A percentile compares a stretch with the other conserved stretches of the same genome.
These are phyloP conservation scores for Leishmania major DNA, from an alignment of 208 protist genomes.

Conservation along the genomic window DNA sequence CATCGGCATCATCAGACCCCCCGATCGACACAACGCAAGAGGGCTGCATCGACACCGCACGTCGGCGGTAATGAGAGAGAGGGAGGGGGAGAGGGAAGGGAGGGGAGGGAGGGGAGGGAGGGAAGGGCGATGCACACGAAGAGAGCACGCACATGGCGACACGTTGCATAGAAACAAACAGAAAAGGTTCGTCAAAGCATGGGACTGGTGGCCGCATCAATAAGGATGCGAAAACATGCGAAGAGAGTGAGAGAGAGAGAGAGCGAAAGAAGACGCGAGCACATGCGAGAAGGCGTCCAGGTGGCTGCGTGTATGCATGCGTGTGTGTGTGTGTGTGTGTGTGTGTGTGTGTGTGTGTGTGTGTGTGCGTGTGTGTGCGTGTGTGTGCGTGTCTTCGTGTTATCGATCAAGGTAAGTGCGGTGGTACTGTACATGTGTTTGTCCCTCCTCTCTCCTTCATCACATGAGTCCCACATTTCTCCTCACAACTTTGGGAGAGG, in stretches of 20 bases:
- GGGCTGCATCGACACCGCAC: neutral
- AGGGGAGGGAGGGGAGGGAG: neutral
- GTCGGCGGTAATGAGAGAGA: neutral
- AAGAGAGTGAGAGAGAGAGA: neutral
- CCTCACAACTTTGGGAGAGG: too few relatives aligned
- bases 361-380: constrained; percentile 11
- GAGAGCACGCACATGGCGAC: neutral
- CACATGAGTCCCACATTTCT: too few relatives aligned
- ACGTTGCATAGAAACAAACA: neutral
- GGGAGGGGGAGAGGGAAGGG: neutral
- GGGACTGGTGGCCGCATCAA: neutral
- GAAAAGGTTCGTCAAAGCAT: neutral
- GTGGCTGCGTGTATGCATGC: neutral
- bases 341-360: constrained; percentile 3
- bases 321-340: neutral
- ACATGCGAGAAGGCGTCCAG: neutral
- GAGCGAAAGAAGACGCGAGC: neutral
- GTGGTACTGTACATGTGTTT: neutral
- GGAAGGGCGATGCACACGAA: neutral
- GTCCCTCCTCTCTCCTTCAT: neutral
- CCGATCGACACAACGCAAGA: neutral
- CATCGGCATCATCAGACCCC: neutral
- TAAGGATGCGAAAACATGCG: neutral
- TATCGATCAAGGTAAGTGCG: neutral
- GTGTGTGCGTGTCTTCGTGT: constrained; percentile 8